Evolutionary conservation across 495 filamentous ascomycete genomes (phyloP), one percentile per base, ranked within the genome.

Genomic region (Xylaria nigripes): DNA sequence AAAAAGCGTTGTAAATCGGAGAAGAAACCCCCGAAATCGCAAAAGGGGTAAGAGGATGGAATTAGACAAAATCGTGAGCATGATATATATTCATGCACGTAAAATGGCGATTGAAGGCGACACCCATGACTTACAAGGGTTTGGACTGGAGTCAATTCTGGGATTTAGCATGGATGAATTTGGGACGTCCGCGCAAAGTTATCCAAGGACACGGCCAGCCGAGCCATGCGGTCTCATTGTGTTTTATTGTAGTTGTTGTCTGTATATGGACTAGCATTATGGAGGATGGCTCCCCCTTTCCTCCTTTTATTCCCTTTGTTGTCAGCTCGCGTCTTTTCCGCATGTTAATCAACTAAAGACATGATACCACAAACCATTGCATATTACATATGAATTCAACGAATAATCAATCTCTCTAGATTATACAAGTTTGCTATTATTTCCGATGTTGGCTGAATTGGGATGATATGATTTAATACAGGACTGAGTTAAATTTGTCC

Each of bases 291-390:
- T 12, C 19, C 18, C 29, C 13, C 6, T 13, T 45, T 27, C 25
- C 22, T 30, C 46, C 30, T 32, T 29, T 44, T 30, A 45, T 23
- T 54, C 36, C 32, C 18, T 45, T 51, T 51, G 34, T 52, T 41
- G 50, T 22, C 41, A 12, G 41, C 21, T 44, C 18, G 10, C 41
- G 50, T 43, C 7, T 40, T 30, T 51, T 18, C 29, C 24, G 48
- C 48, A 51, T 51, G 53, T 55, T 55, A 48, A 55, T 54, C 23
- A 29, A 55, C 52, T 48, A 55, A 50, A 55, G 53, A 55, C 40
- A 48, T 49, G 53, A 55, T 55, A 55, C 53, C 53, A 55, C 45
- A 45, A 19, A 7, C 2, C 6, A 40, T 29, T 41, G 45, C 45
- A 55, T 55, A 48, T 24, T 55, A 48, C 23, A 49, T 55, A 48